These are phyloP conservation scores for Pugionium dolabratum DNA, from an alignment of 345 rosid species.

Conservation along the genomic window DNA sequence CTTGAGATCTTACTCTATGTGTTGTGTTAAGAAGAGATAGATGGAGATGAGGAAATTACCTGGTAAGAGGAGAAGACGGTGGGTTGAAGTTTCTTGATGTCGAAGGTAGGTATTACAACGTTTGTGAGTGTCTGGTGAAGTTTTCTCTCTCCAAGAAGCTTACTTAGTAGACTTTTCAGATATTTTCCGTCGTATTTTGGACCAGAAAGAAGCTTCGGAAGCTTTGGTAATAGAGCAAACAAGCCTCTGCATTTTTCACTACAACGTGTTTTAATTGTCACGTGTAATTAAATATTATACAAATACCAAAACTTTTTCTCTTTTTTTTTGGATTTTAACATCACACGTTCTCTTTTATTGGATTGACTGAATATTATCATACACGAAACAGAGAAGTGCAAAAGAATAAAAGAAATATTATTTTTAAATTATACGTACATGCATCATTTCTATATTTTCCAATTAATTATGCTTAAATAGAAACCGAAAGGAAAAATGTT, in stretches of 20 bases:
- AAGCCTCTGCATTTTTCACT: constrained; percentile 43
- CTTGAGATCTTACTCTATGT: not conserved
- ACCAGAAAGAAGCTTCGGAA: constrained; percentile 52
- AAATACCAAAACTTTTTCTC: too few species aligned
- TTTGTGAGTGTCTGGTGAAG: constrained; percentile 63
- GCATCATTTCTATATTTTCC: too few species aligned
- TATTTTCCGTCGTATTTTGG: constrained; percentile 71
- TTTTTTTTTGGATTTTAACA: too few species aligned
- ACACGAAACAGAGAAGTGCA: too few species aligned
- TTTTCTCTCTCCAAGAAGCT: constrained; percentile 43
- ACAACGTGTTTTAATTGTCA: constrained; percentile 1
- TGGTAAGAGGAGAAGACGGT: constrained; percentile 60
- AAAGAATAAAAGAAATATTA: too few species aligned
- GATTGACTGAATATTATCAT: too few species aligned
- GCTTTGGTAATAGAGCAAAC: constrained; percentile 38
- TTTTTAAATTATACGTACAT: too few species aligned
- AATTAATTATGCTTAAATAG: too few species aligned
- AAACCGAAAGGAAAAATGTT: too few species aligned
- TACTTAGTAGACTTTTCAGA: constrained; percentile 42
- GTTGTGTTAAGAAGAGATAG: not conserved
- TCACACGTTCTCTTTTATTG: too few species aligned
- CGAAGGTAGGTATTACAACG: constrained; percentile 68
- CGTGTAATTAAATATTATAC: not conserved
- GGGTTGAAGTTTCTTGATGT: constrained; percentile 70
- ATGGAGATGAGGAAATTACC: constrained; percentile 38